Evolutionary conservation across 805 yeast species (phyloP), one percentile per base, ranked within the genome.

Genomic region (Scheffersomyces ergatensis): DNA sequence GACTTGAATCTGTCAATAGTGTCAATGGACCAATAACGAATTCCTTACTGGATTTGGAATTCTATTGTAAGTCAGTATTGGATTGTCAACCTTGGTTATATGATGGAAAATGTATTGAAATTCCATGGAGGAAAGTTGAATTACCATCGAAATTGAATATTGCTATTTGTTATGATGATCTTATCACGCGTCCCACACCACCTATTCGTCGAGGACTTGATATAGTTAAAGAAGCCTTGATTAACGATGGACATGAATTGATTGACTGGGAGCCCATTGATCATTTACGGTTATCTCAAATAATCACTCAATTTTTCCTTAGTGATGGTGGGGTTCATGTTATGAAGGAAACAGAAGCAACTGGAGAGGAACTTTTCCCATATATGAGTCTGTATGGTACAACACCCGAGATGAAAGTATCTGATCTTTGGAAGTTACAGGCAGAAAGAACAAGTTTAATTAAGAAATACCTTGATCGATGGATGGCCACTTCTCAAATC

Each of bases 161-260:
- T 48, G 79, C 74, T 2, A 55, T 77, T 13, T 47, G 74, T 50
- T 48, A 48, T 23, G 67, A 65, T 42, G 81, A 78, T 50, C 73
- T 71, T 7, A 49, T 61, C 17, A 65, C 72, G 5, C 61, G 65
- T 15, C 83, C 84, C 9, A 75, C 75, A 20, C 84, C 85, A 1
- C 82, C 84, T 6, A 67, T 80, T 14, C 48, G 58, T 4, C 63
- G 83, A 45, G 78, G 75, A 1, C 33, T 79, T 40, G 49, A 62
- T 8, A 50, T 48, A 29, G 51, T 51, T 19, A 46, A 44, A 16
- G 57, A 60, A 15, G 55, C 57, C 12, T 53, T 63, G 37, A 42
- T 51, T 12, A 63, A 54, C 12, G 70, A 68, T 13, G 82, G 84
- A 17, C 80, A 74, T 42, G 76, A 74, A 42, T 67, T 77, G 8